Percentiles rank a stretch among this genome's conserved stretches.
These are phyloP conservation scores for Trichoderma simmonsii DNA, from an alignment of 2,329 filamentous ascomycete genomes.

Conservation along the genomic window DNA sequence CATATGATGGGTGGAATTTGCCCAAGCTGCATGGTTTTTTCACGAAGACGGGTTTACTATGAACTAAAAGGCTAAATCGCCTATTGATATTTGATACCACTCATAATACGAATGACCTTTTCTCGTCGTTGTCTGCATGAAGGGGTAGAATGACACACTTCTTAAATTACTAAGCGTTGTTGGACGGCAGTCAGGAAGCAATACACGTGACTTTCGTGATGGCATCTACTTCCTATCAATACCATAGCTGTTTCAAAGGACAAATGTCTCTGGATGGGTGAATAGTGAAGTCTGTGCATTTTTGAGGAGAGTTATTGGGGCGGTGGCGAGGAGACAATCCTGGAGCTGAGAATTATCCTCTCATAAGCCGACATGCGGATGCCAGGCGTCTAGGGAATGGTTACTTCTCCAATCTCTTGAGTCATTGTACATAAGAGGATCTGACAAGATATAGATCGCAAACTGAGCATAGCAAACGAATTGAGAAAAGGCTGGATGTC, in stretches of 20 bases:
- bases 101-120: background rate
- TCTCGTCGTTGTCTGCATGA: background rate
- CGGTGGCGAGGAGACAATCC: background rate
- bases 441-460: background rate
- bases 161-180: background rate
- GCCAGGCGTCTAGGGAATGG: background rate
- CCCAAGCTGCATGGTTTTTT: background rate
- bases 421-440: background rate
- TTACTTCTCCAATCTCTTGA: too few relatives aligned
- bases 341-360: background rate
- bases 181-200: background rate
- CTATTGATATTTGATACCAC: background rate
- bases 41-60: background rate
- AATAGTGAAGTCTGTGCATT: fast-evolving
- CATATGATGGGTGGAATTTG: background rate
- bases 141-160: background rate
- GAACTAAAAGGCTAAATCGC: too few relatives aligned
- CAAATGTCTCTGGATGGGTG: background rate
- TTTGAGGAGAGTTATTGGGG: background rate
- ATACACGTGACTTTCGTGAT: background rate
- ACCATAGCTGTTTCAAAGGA: too few relatives aligned
- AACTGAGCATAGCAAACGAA: background rate
- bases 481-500: background rate
- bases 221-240: background rate
- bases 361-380: background rate